Base-by-base conservation (phyloP, 768 basidiomycete genomes). In the Neoboletus brunneissimus region DNA sequence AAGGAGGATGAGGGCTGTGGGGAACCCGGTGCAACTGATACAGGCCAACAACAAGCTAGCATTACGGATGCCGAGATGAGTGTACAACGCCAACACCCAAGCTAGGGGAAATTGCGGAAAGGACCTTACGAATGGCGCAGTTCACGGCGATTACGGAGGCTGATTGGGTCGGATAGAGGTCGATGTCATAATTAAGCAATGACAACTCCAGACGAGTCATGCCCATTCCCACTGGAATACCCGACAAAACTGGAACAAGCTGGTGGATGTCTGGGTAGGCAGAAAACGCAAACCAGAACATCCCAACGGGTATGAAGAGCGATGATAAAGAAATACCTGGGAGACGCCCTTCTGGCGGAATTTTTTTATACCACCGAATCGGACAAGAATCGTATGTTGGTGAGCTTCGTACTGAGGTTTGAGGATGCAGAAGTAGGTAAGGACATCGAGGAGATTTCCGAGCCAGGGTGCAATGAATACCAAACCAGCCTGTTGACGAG, bases 161-260 rank as follows among this genome's bases (percentile, higher is more conserved):
- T 4, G 67, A 66, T 35, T 50, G 57, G 8, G 58, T 57, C 7
- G 67, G 65, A 38, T 64, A 68, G 42, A 68, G 67, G 45, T 68
- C 67, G 27, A 68, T 65, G 35, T 68, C 66, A 25, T 68, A 62
- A 44, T 62, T 66, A 40, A 64, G 47, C 54, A 68, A 35, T 4
- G 62, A 68, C n/a, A 68, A 29, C 38, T 64, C 64, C 5, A 67
- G 37, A n/a, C 68, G 60, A 20, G 67, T 68, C 67, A 64, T 68
- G 13, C 64, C 59, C 49, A 68, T 63, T 32, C 64, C 67, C 20
- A 68, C 60, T 0, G 67, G 67, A 22, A 68, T 41, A 44, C 67
- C 67, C 0, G 67, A 68, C n/a, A 64, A 37, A 15, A 60, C 61
- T 18, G 67, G 64, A 40, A 56, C 41, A 13, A 66, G 38, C 62